These are phyloP conservation scores for Hymenoscyphus albidus DNA, from an alignment of 2,329 filamentous ascomycete genomes.

Conservation along the genomic window DNA sequence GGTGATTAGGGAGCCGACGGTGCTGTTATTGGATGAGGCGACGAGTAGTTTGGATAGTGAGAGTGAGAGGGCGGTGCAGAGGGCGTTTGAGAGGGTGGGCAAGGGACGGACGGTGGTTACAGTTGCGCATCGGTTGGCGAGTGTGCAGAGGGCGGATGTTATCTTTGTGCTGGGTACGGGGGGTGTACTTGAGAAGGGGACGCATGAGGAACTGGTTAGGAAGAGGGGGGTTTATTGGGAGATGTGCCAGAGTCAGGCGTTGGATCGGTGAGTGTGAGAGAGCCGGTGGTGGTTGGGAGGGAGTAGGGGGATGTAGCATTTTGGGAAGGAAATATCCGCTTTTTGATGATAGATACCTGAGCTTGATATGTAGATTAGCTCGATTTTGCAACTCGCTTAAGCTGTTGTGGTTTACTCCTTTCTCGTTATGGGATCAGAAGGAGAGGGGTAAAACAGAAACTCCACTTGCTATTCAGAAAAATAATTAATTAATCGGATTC, in stretches of 20 bases:
- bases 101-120: conserved; percentile 69
- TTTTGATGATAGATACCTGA: background rate
- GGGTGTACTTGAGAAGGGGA: conserved; percentile 29
- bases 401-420: too few relatives aligned
- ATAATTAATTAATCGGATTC: too few relatives aligned
- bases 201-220: conserved; percentile 27
- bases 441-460: too few relatives aligned
- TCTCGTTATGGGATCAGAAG: too few relatives aligned
- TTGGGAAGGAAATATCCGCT: background rate
- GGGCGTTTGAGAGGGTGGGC: conserved; percentile 61
- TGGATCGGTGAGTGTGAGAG: background rate
- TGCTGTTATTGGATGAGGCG: conserved; percentile 57
- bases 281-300: background rate
- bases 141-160: conserved; percentile 63
- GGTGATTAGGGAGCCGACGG: conserved; percentile 46
- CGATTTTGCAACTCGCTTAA: background rate
- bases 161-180: conserved; percentile 33
- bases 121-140: conserved; percentile 73
- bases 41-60: conserved; percentile 54
- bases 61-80: conserved; percentile 56
- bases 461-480: too few relatives aligned
- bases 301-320: background rate
- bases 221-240: conserved; percentile 32
- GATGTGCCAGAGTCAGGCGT: conserved; percentile 20
- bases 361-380: background rate